Evolutionary conservation across 2,329 filamentous ascomycete species (phyloP).

Genomic region (Exophiala mesophila): DNA sequence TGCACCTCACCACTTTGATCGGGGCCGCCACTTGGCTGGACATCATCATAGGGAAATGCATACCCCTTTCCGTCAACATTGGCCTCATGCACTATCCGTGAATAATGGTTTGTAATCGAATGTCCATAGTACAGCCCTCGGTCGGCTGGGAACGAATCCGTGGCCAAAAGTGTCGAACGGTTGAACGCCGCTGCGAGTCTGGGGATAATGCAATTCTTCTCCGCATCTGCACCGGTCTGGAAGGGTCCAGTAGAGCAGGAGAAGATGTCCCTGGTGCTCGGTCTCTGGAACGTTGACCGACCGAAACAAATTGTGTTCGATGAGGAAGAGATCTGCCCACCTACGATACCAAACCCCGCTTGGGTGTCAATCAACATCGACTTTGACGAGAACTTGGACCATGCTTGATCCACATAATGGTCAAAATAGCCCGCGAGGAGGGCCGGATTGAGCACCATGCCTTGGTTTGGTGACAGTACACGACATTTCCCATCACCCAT

Average conservation of each 20-base stretch:
- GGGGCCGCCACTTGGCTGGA: constrained; percentile 48
- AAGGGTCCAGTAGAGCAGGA: constrained; percentile 61
- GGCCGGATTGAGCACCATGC: constrained; percentile 37
- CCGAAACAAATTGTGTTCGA: constrained; percentile 39
- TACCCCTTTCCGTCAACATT: constrained; percentile 60
- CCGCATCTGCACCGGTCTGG: constrained; percentile 38
- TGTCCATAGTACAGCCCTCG: constrained; percentile 51
- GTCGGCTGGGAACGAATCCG: constrained; percentile 48
- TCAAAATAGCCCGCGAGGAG: constrained; percentile 51
- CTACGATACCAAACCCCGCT: constrained; percentile 51
- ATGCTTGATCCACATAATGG: constrained; percentile 49
- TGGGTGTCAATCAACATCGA: constrained; percentile 61
- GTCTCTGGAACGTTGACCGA: constrained; percentile 49
- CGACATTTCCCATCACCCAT: constrained; percentile 38
- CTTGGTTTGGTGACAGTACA: constrained; percentile 41
- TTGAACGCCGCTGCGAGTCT: constrained; percentile 73
- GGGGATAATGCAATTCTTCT: constrained; percentile 62
- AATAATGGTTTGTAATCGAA: constrained; percentile 60
- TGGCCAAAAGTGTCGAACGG: constrained; percentile 59
- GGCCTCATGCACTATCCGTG: constrained; percentile 58
- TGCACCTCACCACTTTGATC: constrained; percentile 62
- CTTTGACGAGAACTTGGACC: constrained; percentile 41
- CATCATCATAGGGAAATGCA: constrained; percentile 69
- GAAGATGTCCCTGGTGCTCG: constrained; percentile 60
- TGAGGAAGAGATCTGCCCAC: constrained; percentile 41